These are phyloP conservation scores for Scenedesmus sp. DNA, from an alignment of 163 green algal species.

Conservation along the genomic window DNA sequence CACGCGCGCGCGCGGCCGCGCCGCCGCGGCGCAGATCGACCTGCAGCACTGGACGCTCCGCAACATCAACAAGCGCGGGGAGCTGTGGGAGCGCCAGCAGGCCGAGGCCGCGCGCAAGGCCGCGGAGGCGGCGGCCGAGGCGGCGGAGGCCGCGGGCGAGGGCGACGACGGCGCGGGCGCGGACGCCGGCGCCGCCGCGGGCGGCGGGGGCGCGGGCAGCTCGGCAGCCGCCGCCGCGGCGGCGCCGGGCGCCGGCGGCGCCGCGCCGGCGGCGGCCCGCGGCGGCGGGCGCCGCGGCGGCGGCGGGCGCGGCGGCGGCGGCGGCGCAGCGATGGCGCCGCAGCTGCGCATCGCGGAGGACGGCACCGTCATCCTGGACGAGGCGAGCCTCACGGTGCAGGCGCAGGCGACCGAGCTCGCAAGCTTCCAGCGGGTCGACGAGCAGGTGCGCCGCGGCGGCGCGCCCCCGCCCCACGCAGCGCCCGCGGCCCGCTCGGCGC, in stretches of 20 bases:
- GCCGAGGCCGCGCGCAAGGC: no score
- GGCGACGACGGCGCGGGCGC: no score
- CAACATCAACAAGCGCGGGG: constrained; percentile 10
- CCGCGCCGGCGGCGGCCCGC: no score
- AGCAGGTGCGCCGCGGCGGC: constrained; percentile 35
- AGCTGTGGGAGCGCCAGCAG: no score
- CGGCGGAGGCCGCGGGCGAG: no score
- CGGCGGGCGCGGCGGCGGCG: neutral
- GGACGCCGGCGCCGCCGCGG: no score
- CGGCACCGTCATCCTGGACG: constrained; percentile 49
- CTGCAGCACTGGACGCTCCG: constrained; percentile 6
- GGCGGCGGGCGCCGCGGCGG: no score
- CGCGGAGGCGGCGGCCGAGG: no score
- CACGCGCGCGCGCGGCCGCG: no score
- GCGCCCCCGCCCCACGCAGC: neutral
- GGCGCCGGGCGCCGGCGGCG: no score
- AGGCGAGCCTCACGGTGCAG: constrained; percentile 44
- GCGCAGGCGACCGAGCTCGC: constrained; percentile 50
- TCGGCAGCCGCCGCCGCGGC: no score
- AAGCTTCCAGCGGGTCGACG: constrained; percentile 53
- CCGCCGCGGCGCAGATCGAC: constrained; percentile 19
- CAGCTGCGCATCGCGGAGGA: constrained; percentile 54
- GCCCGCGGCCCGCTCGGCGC: neutral
- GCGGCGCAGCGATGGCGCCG: constrained; percentile 2
- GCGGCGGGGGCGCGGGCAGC: no score